Conservation (phyloP, 2,329 filamentous ascomycete genomes). For the Colletotrichum eremochloae region DNA sequence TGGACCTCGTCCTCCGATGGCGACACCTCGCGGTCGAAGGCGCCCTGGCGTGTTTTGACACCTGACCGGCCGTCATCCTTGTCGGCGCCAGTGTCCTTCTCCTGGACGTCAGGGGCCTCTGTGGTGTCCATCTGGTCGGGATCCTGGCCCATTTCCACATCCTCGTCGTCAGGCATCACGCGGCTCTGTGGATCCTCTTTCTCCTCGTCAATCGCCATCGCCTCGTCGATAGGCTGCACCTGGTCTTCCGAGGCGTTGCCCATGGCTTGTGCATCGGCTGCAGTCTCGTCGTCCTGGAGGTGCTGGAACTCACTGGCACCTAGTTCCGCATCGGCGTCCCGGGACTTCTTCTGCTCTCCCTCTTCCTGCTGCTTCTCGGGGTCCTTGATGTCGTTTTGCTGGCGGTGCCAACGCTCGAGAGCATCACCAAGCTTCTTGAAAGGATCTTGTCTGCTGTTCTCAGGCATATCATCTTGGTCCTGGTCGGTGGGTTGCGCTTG, state of each 20-base stretch:
- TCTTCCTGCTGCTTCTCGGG: conserved; percentile 67
- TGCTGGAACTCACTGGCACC: conserved; percentile 92
- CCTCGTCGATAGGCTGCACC: conserved; percentile 85
- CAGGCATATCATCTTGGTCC: conserved; percentile 59
- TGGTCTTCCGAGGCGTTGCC: conserved; percentile 91
- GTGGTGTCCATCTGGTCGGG: conserved; percentile 60
- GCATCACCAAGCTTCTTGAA: conserved; percentile 97
- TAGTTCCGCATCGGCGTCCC: conserved; percentile 75
- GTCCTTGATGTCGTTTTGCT: conserved; percentile 84
- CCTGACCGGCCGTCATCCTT: conserved; percentile 70
- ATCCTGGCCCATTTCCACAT: conserved; percentile 61
- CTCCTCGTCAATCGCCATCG: conserved; percentile 88
- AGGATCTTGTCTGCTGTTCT: conserved; percentile 70
- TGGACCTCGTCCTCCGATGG: conserved; percentile 53
- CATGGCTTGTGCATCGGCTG: conserved; percentile 90
- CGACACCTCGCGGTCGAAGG: conserved; percentile 66
- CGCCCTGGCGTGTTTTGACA: conserved; percentile 71
- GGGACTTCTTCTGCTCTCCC: conserved; percentile 63
- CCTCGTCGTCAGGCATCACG: conserved; percentile 66
- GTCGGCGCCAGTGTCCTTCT: conserved; percentile 50
- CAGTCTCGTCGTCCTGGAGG: conserved; percentile 83
- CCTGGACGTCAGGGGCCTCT: conserved; percentile 46
- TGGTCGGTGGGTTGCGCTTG: conserved; percentile 57
- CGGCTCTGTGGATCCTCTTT: conserved; percentile 64
- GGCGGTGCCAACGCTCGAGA: conserved; percentile 91